Evolutionary conservation across 139 green algal species (phyloP), one percentile per base, ranked within the genome.

Genomic region (Nannochloris sp.): DNA sequence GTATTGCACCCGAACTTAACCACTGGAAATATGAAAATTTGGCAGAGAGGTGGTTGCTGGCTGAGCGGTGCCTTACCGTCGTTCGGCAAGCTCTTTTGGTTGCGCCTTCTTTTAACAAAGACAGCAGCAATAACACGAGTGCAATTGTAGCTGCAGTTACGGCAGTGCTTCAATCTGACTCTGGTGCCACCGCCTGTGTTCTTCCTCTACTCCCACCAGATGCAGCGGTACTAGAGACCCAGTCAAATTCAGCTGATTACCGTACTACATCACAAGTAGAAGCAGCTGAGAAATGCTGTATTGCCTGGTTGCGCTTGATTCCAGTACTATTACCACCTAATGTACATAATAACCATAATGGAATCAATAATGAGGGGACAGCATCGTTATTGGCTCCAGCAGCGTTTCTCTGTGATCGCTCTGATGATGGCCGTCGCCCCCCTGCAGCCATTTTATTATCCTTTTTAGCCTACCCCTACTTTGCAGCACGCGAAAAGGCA

Each of bases 291-390:
- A 66, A 56, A 15, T 65, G 55, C 37, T 64, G 57, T 36, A 6
- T 58, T n/a, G 60, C 67, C 54, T 80, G 77, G 77, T 60, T 77
- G 54, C 37, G 69, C 29, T 64, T 84, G 56, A 53, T 81, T 32
- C 73, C 75, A 19, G 38, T 69, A 42, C 68, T 72, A 29, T 13
- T 29, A 4, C 37, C 60, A 23, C 36, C 53, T 76, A n/a, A 37
- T 60, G 42, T 60, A 68, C 45, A 60, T 61, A 1, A 32, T 30
- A 44, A 34, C 14, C 46, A 29, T 9, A 23, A 38, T 30, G 34
- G 36, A n/a, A 32, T 35, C 19, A 19, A 54, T 44, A n/a, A 39
- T 3, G 51, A 32, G 30, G 34, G 6, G 24, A 7, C 67, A 4
- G 24, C 31, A 6, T 34, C 32, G 2, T 14, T 56, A 14, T 33